phyloP scores from a whole-genome alignment of 495 filamentous ascomycete genomes.

The Penicillium argentinense region DNA sequence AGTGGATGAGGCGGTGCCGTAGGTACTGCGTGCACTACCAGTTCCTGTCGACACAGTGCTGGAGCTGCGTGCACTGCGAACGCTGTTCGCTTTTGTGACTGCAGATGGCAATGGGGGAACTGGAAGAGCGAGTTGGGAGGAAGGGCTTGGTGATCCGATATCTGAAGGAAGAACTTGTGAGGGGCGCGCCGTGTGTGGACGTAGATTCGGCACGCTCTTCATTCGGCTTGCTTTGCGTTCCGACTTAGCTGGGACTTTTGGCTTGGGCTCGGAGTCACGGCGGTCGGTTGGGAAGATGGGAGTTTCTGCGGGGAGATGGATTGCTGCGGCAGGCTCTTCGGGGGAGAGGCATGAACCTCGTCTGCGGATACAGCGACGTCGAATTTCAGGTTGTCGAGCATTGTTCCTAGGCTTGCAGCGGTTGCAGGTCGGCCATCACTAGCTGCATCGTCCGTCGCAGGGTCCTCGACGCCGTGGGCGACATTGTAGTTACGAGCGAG shows the following conservation, averaged over 20 bases:
- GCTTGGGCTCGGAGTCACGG: background rate
- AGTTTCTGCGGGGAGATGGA: slow-evolving; percentile 7
- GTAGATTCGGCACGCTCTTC: slow-evolving; percentile 19
- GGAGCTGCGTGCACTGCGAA: slow-evolving; percentile 44
- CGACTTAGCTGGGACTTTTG: slow-evolving; percentile 1
- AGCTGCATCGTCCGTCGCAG: slow-evolving; percentile 27
- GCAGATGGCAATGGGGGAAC: slow-evolving; percentile 35
- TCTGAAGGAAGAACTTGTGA: slow-evolving; percentile 27
- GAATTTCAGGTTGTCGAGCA: slow-evolving; percentile 42
- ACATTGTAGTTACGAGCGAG: slow-evolving; percentile 63
- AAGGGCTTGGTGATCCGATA: slow-evolving; percentile 19
- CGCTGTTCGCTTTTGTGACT: slow-evolving; percentile 35
- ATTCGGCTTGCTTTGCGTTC: slow-evolving; percentile 2
- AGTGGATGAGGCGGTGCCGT: slow-evolving; percentile 42
- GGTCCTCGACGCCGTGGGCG: slow-evolving; percentile 41
- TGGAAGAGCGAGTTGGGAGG: slow-evolving; percentile 35
- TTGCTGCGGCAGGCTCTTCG: slow-evolving; percentile 15
- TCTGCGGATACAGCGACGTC: slow-evolving; percentile 39
- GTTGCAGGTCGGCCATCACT: slow-evolving; percentile 42
- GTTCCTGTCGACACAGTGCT: slow-evolving; percentile 42
- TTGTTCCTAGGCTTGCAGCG: slow-evolving; percentile 39
- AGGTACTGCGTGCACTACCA: slow-evolving; percentile 41
- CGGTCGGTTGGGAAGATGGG: background rate
- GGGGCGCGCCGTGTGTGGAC: slow-evolving; percentile 26
- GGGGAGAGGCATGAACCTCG: slow-evolving; percentile 27